phyloP scores from a whole-genome alignment of 148 eudicot genomes.

The Rhododendron kiyosumense region DNA sequence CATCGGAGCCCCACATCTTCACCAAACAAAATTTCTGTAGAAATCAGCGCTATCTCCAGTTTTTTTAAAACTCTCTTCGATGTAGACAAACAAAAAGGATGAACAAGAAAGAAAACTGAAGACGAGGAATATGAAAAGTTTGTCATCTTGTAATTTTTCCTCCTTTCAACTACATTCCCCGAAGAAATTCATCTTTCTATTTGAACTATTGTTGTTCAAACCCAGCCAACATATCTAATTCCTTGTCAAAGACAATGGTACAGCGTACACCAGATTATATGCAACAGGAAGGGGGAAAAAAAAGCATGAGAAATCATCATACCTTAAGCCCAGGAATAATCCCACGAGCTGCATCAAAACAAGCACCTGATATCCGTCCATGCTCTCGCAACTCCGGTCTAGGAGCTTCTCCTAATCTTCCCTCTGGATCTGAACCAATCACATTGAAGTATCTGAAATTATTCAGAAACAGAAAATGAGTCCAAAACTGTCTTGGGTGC shows the following conservation, averaged over 20 bases:
- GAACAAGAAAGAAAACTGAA: not conserved
- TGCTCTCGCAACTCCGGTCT: slow-evolving; percentile 87
- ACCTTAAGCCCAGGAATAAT: slow-evolving; percentile 82
- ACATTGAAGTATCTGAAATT: slow-evolving; percentile 85
- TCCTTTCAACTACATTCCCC: not conserved
- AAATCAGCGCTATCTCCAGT: not conserved
- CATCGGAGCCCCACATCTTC: not conserved
- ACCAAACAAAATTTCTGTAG: not conserved
- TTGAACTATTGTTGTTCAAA: not conserved
- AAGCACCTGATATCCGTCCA: slow-evolving; percentile 95
- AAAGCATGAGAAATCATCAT: not conserved
- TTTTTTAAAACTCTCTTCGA: too few species aligned
- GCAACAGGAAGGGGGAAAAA: not conserved
- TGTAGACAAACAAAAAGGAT: not conserved
- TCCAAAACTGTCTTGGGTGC: not conserved
- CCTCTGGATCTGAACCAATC: slow-evolving; percentile 94
- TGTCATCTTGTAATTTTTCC: not conserved
- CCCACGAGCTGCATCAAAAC: slow-evolving; percentile 98
- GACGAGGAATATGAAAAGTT: not conserved
- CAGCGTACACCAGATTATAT: not conserved
- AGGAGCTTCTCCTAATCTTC: slow-evolving; percentile 97
- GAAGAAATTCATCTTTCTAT: not conserved
- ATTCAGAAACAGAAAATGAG: not conserved
- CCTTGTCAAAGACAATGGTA: not conserved
- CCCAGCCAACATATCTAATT: not conserved